Evolutionary conservation across 1,284 basidiomycete genomes (phyloP).

Genomic region (Puccinia triticina): DNA sequence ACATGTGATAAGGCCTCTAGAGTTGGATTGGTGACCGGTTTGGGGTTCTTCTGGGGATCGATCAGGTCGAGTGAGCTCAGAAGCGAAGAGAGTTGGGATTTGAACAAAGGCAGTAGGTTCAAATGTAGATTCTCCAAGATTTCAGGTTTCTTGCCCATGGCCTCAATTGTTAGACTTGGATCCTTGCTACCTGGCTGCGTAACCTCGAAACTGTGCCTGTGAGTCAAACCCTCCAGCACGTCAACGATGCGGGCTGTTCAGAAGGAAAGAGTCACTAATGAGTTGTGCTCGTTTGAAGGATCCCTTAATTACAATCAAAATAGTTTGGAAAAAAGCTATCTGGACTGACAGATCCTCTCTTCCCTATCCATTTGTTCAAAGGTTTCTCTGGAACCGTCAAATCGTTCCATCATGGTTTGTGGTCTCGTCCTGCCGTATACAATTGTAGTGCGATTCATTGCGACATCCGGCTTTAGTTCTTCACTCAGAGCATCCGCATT

Average conservation of each 20-base stretch:
- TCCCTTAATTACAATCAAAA: too few species aligned
- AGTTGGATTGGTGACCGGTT: neutral
- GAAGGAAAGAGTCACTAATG: too few species aligned
- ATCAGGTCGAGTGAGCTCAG: neutral
- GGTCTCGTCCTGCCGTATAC: too few species aligned
- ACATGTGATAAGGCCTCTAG: neutral
- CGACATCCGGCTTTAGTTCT: too few species aligned
- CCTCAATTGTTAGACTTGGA: neutral
- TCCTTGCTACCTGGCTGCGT: neutral
- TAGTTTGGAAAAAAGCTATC: too few species aligned
- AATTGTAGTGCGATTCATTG: too few species aligned
- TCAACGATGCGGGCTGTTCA: neutral
- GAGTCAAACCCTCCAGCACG: neutral
- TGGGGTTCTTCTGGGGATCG: neutral
- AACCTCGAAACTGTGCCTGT: neutral
- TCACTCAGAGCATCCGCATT: too few species aligned
- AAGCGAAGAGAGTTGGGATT: neutral
- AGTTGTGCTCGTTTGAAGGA: too few species aligned
- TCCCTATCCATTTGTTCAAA: too few species aligned
- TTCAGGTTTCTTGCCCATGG: neutral
- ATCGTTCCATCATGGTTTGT: too few species aligned
- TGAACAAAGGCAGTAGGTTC: neutral
- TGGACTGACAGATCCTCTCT: too few species aligned
- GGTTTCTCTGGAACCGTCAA: too few species aligned
- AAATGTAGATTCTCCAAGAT: neutral